phyloP scores from a whole-genome alignment of 2,329 filamentous ascomycete genomes.

The Beauveria scarabaeidicola region DNA sequence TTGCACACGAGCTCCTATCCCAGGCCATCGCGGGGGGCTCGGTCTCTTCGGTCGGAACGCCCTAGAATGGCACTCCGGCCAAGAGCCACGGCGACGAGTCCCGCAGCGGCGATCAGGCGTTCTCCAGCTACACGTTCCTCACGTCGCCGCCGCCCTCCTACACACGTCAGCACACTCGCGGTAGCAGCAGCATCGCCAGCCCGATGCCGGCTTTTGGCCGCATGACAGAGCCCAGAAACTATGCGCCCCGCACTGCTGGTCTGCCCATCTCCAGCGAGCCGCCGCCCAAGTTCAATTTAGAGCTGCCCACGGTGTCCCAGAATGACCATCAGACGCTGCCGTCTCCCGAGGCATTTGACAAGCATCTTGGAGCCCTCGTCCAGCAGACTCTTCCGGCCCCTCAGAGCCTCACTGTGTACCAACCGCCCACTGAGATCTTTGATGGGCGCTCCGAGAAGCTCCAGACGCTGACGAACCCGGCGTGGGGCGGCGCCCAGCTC shows the following conservation, averaged over 20 bases:
- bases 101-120: background rate
- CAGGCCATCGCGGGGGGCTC: conserved; percentile 9
- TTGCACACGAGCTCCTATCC: background rate
- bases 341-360: background rate
- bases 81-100: background rate
- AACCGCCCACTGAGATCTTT: conserved; percentile 11
- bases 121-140: background rate
- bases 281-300: conserved; percentile 31
- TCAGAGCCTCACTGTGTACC: conserved; percentile 11
- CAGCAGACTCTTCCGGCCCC: background rate
- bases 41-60: conserved; percentile 1
- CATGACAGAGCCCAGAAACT: conserved; percentile 34
- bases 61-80: conserved; percentile 15
- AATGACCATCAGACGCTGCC: background rate
- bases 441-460: conserved; percentile 29
- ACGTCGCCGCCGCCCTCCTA: background rate
- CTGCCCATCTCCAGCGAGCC: conserved; percentile 20
- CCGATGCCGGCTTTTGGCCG: conserved; percentile 12
- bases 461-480: conserved; percentile 26
- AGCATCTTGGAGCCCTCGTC: background rate
- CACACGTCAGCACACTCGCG: background rate
- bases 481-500: conserved; percentile 25
- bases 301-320: conserved; percentile 9
- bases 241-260: conserved; percentile 27
- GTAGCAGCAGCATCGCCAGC: conserved; percentile 2